Evolutionary conservation across 1,284 basidiomycete genomes (phyloP), one percentile per base, ranked within the genome.

Genomic region (Pseudozyma hubeiensis): DNA sequence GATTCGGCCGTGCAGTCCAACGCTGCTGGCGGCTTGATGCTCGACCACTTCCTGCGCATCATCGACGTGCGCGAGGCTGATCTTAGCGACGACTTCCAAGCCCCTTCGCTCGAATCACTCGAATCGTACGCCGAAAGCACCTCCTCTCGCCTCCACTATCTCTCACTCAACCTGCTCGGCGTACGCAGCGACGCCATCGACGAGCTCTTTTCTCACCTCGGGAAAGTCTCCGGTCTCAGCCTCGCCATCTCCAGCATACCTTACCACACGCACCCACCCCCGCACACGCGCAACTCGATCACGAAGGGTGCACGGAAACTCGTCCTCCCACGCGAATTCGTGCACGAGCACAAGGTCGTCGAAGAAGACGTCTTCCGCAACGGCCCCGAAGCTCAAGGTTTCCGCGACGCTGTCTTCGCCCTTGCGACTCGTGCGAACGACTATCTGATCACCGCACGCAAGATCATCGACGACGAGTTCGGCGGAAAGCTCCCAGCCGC

Each of bases 341-440:
- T 91, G 10, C 90, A 91, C 44, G 90, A 89, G 69, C 90, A 94
- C 80, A 88, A 89, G 8, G 90, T 97, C 11, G 89, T 89, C 48
- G 93, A 96, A 83, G 93, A 97, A 84, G 91, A 94, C 31, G 90
- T 97, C 10, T 91, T 94, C 83, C 88, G 92, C 35, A 87, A 87
- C 44, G 91, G 92, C 1, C 87, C 88, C 9, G 84, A 87, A 17
- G 92, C 91, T 46, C 84, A 87, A 48, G 90, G 89, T 41, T 89
- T 92, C 64, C 80, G 79, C 45, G 88, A 89, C 64, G 93, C 93
- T 0, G 91, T 93, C 37, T 97, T 91, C 82, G 92, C 94, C 80
- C 91, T 96, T 82, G 94, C 94, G 16, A 93, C 91, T 10, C 86
- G 92, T 17, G 94, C 93, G 41, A 94, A 96, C 86, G 93, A 96